phyloP scores from a whole-genome alignment of 108 stramenopile genomes.

The Discostella stelligeroides region DNA sequence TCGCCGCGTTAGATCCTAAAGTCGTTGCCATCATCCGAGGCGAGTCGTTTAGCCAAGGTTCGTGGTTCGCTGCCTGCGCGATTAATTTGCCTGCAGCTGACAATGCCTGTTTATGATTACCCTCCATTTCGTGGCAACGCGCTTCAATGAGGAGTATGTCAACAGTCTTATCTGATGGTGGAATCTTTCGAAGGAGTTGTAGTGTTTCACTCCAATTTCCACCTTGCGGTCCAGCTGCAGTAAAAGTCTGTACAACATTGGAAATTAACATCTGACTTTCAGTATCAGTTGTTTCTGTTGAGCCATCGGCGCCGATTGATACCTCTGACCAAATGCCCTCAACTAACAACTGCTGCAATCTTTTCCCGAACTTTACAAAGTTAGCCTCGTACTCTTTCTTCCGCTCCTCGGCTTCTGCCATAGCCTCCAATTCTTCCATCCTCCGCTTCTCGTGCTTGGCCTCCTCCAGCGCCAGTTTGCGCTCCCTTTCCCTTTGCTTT shows the following conservation, averaged over 20 bases:
- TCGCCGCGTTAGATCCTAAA: constrained; percentile 60
- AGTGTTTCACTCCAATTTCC: constrained; percentile 47
- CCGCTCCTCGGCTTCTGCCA: constrained; percentile 50
- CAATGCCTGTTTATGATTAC: constrained; percentile 57
- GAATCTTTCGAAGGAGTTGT: constrained; percentile 48
- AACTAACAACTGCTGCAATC: constrained; percentile 22
- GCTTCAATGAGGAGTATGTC: constrained; percentile 62
- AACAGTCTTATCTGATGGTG: constrained; percentile 50
- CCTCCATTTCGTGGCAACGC: constrained; percentile 56
- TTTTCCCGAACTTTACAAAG: constrained; percentile 46
- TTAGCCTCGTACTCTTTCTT: constrained; percentile 56
- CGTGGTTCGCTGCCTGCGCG: constrained; percentile 52
- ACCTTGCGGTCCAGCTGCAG: constrained; percentile 39
- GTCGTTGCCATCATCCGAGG: constrained; percentile 62
- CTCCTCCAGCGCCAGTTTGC: constrained; percentile 51
- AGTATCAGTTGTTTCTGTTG: constrained; percentile 1
- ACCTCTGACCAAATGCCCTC: constrained; percentile 7
- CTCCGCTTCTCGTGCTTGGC: constrained; percentile 55
- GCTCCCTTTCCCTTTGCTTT: constrained; percentile 53
- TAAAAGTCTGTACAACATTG: constrained; percentile 39
- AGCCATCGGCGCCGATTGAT: constrained; percentile 34
- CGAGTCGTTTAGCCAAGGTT: constrained; percentile 50
- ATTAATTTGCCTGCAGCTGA: constrained; percentile 53
- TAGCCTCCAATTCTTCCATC: constrained; percentile 51
- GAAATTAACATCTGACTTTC: constrained; percentile 24